These are phyloP conservation scores for Symbiotaphrina buchneri DNA, from an alignment of 495 filamentous ascomycete genomes.

Conservation along the genomic window DNA sequence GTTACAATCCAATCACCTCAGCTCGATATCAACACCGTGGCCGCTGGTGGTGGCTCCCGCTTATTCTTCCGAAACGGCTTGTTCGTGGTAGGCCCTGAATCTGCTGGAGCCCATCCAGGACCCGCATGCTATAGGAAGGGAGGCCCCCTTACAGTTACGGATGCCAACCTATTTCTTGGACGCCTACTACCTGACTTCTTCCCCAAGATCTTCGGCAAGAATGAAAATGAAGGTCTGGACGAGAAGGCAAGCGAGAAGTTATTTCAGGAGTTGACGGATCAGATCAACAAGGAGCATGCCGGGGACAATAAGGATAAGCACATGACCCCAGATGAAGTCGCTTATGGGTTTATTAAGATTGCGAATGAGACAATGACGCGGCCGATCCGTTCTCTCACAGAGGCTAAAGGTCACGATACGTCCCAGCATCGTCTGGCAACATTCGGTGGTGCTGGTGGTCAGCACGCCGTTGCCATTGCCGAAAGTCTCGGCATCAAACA, in stretches of 20 bases:
- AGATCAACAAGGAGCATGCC: slow-evolving; percentile 44
- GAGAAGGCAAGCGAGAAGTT: slow-evolving; percentile 49
- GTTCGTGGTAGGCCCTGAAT: slow-evolving; percentile 93
- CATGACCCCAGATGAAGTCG: slow-evolving; percentile 72
- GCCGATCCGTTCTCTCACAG: slow-evolving; percentile 78
- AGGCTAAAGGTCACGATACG: slow-evolving; percentile 84
- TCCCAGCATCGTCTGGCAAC: slow-evolving; percentile 74
- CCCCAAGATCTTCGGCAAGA: slow-evolving; percentile 87
- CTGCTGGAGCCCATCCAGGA: slow-evolving; percentile 78
- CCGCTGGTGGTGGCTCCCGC: slow-evolving; percentile 77
- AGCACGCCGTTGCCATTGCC: slow-evolving; percentile 92
- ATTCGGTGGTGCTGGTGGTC: slow-evolving; percentile 88
- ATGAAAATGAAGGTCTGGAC: slow-evolving; percentile 76
- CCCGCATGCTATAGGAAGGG: slow-evolving; percentile 92
- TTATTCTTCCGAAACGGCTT: slow-evolving; percentile 81
- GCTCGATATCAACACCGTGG: slow-evolving; percentile 94
- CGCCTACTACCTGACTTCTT: slow-evolving; percentile 85
- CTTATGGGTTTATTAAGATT: slow-evolving; percentile 75
- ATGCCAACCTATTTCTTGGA: slow-evolving; percentile 81
- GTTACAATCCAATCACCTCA: slow-evolving; percentile 91
- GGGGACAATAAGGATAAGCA: slow-evolving; percentile 18
- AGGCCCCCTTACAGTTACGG: slow-evolving; percentile 78
- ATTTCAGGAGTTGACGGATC: slow-evolving; percentile 54
- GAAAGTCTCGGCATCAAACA: slow-evolving; percentile 69
- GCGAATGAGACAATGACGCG: slow-evolving; percentile 93